Base-by-base conservation (phyloP, 2,329 filamentous ascomycete genomes). In the Colletotrichum godetiae region DNA sequence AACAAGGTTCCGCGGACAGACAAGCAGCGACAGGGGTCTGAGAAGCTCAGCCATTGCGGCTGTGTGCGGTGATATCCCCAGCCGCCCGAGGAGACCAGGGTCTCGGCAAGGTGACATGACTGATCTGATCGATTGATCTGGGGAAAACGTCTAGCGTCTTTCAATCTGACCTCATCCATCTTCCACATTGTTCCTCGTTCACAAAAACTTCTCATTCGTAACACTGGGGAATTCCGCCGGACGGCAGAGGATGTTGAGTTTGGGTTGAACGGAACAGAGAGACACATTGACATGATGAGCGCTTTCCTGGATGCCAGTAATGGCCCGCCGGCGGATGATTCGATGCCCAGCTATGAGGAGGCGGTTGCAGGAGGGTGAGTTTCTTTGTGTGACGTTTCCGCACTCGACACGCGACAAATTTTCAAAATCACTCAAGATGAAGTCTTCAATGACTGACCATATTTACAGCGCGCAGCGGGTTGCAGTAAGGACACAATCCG, bases 301-400 rank as follows among this genome's bases (percentile, higher is more conserved):
- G 11, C n/a, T 10, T 49, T 56, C 12, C 58, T 56, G 13, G 31
- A 52, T 33, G 27, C 27, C 33, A n/a, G 49, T 12, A 46, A 63
- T 56, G 58, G 58, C 58, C 27, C 19, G 46, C 27, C 58, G 27
- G 52, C 10, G 15, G 68, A 67, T 22, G 68, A 71, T 24, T 31
- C 35, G 29, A 65, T 65, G 61, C 68, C 68, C 4, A 71, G 62
- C 53, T 71, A 71, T 13, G 63, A 58, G 52, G 68, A 71, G 31
- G 68, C 68, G 35, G 55, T 71, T 15, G 68, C 61, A 11, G 61
- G 52, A 27, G 62, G 68, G 68, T 71, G 55, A 67, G 62, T 57
- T 31, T 31, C 13, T 35, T n/a, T n/a, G 42, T 27, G 49, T 62
- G 15, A 64, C 15, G n/a, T 13, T 22, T 11, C 8, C 29, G 7